Base-by-base conservation (phyloP, 169 alveolate genomes). In the Babesia bigemina region DNA sequence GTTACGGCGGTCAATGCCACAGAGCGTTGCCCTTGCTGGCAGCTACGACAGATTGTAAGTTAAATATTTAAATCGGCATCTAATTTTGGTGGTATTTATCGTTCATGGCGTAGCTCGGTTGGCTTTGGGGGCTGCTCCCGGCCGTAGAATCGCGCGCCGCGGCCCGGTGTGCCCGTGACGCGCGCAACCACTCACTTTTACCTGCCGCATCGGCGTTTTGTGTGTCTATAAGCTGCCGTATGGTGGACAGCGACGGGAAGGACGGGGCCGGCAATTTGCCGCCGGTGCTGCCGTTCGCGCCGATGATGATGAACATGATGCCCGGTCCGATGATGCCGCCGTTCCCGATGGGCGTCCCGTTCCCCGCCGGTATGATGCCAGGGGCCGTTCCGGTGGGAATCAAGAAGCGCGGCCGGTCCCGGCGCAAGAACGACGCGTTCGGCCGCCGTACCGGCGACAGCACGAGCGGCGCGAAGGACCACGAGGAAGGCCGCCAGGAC, bases 261-360 rank as follows among this genome's bases (percentile, higher is more conserved):
- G 76, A 67, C 26, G 45, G n/a, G 6, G 12, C 14, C 26, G 65
- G 66, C 66, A 65, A 42, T 16, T 12, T 47, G 45, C 63, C 63
- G 29, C 66, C 63, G 50, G 21, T 42, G 65, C 7, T 67, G 76
- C 55, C 76, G 14, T 55, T 53, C 48, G 48, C 22, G 26, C 76
- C 76, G 28, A 17, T 67, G 48, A 58, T 67, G 59, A 67, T 67
- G 76, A 67, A 67, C 53, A 67, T 67, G 76, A 55, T 55, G 63
- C 76, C 76, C 2, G 76, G 76, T 0, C 44, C 56, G 12, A 47
- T 53, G 63, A 36, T 53, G 36, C 66, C 63, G 24, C 65, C 63
- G 22, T 67, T 53, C 58, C 76, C 63, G 10, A 53, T 67, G 55
- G 53, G 39, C n/a, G 57, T 49, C 39, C 65, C 76, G 14, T 67